Base-by-base conservation (phyloP, 2,329 filamentous ascomycete species). In the Aspergillus neotritici region DNA sequence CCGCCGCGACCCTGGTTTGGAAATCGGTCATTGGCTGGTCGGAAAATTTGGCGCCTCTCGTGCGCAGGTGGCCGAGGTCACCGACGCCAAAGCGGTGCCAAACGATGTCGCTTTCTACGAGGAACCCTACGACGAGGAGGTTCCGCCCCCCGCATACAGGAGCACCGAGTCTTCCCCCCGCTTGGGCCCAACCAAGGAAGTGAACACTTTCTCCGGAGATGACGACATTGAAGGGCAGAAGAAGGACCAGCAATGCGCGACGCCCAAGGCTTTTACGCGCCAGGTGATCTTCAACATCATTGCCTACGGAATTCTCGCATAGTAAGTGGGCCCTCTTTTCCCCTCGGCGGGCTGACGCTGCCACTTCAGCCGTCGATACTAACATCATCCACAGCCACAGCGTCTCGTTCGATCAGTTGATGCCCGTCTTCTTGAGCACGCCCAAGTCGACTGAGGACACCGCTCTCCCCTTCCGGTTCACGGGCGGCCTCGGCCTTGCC, bases 381-480 rank as follows among this genome's bases (percentile, higher is more conserved):
- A 39, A 57, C 59, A 62, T 58, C 37, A 34, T 10, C 28, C 49
- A 32, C 58, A 95, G 90, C 71, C 91, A 97, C 70, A 96, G 91
- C 10, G 96, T 98, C 68, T 94, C 90, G 0, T 93, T 94, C 56
- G 93, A 98, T 67, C 87, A 95, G 60, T 78, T 97, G 37, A 83
- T 97, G 55, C 91, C 93, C 0, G 86, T 96, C 2, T 88, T 98
- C 55, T 80, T 98, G 60, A 91, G 86, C 65, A 87, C 87, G 34
- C 63, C 76, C 57, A 61, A 76, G 59, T 66, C 78, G 60, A 50
- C 73, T 21, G 63, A 67, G 12, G 55, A 68, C n/a, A 67, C 73
- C 57, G 50, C 76, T 10, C 76, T 95, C 2, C 91, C 91, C 0
- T 93, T 98, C 73, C 84, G 86, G 56, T 97, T 98, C 55, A 82